phyloP scores from a whole-genome alignment of 768 basidiomycete genomes.

The Tulasnella sp. region DNA sequence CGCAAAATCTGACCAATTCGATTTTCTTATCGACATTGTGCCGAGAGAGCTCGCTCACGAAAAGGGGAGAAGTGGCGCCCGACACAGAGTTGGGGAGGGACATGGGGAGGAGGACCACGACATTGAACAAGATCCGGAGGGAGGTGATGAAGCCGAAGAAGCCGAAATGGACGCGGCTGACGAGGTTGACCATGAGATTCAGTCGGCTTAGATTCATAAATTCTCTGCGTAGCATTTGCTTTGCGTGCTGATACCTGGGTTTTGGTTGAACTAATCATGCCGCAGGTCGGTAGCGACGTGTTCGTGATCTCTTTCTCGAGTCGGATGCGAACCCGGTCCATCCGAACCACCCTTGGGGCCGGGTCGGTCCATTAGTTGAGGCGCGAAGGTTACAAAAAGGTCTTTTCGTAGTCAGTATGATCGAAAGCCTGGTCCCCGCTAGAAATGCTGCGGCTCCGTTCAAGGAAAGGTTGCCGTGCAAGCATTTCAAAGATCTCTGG shows the following conservation, averaged over 20 bases:
- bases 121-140: slow-evolving; percentile 8
- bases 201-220: background rate
- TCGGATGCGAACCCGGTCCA: background rate
- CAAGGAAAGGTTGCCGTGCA: too few relatives aligned
- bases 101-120: slow-evolving; percentile 1
- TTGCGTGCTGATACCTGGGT: background rate
- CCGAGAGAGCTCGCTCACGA: slow-evolving; percentile 69
- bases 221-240: background rate
- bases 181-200: slow-evolving; percentile 6
- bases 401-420: background rate
- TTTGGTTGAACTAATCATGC: background rate
- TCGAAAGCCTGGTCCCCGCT: background rate
- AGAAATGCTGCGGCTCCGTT: too few relatives aligned
- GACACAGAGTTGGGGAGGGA: slow-evolving; percentile 10
- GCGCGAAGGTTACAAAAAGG: background rate
- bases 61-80: slow-evolving; percentile 18
- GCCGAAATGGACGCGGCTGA: slow-evolving; percentile 4
- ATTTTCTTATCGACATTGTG: slow-evolving; percentile 95
- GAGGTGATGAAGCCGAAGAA: slow-evolving; percentile 9
- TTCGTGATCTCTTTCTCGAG: background rate
- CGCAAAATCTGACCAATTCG: slow-evolving; percentile 92
- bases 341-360: background rate
- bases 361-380: background rate
- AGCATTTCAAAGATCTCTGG: too few relatives aligned
- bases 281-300: background rate